A percentile compares a stretch with the other conserved stretches of the same genome.
Conservation (phyloP, 106 monocot genomes). For the Gastrodia elata region DNA sequence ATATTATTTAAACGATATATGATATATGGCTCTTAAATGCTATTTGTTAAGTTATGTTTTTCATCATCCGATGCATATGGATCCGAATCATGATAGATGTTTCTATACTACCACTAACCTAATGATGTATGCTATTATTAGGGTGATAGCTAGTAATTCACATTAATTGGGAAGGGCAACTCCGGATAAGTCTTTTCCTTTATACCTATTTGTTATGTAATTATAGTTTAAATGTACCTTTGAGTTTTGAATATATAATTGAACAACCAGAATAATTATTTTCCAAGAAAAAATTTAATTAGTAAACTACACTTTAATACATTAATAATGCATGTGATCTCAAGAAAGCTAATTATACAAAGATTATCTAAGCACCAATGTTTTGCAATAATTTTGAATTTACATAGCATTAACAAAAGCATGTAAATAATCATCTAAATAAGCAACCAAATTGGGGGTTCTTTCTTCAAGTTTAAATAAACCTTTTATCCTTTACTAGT, state of each 20-base stretch:
- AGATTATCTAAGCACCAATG: background rate
- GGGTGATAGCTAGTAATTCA: too few species aligned
- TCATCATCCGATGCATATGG: too few species aligned
- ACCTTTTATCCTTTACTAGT: background rate
- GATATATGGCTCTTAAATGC: too few species aligned
- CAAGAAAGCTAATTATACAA: background rate
- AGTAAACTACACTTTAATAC: background rate
- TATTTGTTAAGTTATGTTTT: too few species aligned
- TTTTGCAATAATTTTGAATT: background rate
- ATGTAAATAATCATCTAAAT: background rate
- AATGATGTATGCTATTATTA: too few species aligned
- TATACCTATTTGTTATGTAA: too few species aligned
- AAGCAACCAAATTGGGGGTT: background rate
- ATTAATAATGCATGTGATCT: background rate
- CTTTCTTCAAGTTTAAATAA: background rate
- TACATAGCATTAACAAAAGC: background rate
- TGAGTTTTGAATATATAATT: background rate
- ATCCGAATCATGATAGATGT: too few species aligned
- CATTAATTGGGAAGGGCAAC: too few species aligned
- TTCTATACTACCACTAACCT: too few species aligned
- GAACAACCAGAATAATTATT: background rate
- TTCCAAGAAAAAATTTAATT: background rate
- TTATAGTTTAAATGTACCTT: background rate
- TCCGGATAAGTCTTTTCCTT: too few species aligned
- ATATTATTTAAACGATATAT: too few species aligned